phyloP scores from a whole-genome alignment of 371 early-diverging fungal genomes.

The Mucor racemosus region DNA sequence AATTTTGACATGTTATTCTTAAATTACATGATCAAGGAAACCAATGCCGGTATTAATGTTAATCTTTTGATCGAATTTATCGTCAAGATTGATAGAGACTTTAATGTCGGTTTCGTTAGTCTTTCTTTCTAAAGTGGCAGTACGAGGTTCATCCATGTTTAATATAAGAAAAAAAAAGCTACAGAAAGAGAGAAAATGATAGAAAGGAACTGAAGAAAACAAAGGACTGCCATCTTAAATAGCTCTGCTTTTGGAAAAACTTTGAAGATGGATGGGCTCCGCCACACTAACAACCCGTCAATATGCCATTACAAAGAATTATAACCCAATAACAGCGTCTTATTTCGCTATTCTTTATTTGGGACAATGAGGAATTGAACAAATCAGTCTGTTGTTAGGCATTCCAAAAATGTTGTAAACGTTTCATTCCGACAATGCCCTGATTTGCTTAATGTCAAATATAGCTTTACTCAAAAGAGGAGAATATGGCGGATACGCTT shows the following conservation, averaged over 20 bases:
- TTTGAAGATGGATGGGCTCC: neutral
- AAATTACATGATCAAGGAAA: constrained; percentile 92
- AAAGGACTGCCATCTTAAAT: constrained; percentile 7
- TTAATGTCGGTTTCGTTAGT: constrained; percentile 94
- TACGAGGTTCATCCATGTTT: constrained; percentile 42
- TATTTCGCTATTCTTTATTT: neutral
- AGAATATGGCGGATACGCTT: too few species aligned
- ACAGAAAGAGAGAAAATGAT: neutral
- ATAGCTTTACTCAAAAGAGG: too few species aligned
- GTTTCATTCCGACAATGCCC: too few species aligned
- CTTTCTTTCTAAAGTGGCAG: constrained; percentile 78
- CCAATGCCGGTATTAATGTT: constrained; percentile 92
- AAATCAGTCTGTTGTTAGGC: neutral
- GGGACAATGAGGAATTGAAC: neutral
- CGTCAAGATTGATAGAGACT: constrained; percentile 69
- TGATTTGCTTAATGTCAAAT: too few species aligned
- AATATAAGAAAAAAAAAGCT: neutral
- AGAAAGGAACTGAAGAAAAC: neutral
- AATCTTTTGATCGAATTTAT: constrained; percentile 66
- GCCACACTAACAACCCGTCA: neutral
- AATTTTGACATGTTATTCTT: neutral
- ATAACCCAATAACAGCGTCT: neutral
- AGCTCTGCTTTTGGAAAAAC: neutral
- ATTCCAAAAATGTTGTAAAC: too few species aligned
- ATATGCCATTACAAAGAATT: neutral